phyloP scores from a whole-genome alignment of 2,329 filamentous ascomycete genomes.

The Cordyceps tenuipes region DNA sequence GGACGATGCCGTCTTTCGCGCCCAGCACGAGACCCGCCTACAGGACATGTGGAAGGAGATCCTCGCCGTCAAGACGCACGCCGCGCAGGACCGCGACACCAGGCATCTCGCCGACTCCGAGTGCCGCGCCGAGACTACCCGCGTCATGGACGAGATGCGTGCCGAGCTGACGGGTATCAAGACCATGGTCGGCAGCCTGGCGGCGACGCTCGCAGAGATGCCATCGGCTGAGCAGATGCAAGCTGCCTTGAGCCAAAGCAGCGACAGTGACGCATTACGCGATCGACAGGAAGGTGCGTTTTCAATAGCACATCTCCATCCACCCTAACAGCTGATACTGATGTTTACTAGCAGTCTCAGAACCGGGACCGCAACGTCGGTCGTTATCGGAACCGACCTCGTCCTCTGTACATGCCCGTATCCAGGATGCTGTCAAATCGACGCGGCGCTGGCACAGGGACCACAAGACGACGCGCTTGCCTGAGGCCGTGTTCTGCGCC shows the following conservation, averaged over 20 bases:
- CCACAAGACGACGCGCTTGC: conserved; percentile 25
- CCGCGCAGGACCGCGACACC: conserved; percentile 15
- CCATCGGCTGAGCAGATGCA: conserved; percentile 17
- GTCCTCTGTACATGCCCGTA: conserved; percentile 17
- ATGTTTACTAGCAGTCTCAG: background rate
- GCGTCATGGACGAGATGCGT: conserved; percentile 15
- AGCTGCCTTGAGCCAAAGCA: conserved; percentile 14
- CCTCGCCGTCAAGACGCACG: conserved; percentile 21
- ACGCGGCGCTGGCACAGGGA: conserved; percentile 32
- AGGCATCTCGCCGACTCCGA: conserved; percentile 15
- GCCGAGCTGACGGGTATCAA: conserved; percentile 20
- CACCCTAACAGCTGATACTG: background rate
- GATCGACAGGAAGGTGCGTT: background rate
- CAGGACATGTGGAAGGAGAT: conserved; percentile 24
- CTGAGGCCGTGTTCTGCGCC: conserved; percentile 27
- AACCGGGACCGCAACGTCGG: background rate
- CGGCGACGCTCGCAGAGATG: conserved; percentile 17
- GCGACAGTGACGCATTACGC: background rate
- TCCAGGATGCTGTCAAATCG: conserved; percentile 28
- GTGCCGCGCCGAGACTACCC: conserved; percentile 16
- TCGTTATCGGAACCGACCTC: background rate
- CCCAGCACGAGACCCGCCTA: conserved; percentile 23
- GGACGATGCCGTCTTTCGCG: conserved; percentile 22
- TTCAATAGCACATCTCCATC: background rate
- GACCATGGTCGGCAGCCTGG: conserved; percentile 17